Evolutionary conservation across 306 rosid species (phyloP).

Genomic region (Urtica urens): DNA sequence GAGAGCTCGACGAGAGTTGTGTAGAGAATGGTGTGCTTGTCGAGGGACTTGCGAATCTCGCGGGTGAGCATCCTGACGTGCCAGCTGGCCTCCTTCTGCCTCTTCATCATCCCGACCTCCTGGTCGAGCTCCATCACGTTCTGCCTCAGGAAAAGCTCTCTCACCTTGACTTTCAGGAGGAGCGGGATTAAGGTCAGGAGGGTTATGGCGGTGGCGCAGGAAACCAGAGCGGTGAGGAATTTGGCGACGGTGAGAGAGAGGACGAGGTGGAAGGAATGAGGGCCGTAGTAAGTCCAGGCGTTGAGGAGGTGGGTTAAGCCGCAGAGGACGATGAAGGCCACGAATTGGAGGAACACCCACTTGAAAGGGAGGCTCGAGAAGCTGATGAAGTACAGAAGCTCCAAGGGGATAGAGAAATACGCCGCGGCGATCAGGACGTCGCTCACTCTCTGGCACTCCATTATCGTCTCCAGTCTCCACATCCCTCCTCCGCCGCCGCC

Average conservation of each 20-base stretch:
- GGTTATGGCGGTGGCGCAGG: slow-evolving; percentile 70
- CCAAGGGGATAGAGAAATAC: slow-evolving; percentile 33
- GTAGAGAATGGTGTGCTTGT: slow-evolving; percentile 62
- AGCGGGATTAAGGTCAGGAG: slow-evolving; percentile 65
- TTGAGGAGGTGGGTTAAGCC: slow-evolving; percentile 36
- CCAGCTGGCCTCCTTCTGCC: slow-evolving; percentile 66
- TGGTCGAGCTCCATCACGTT: slow-evolving; percentile 64
- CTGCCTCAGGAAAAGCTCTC: slow-evolving; percentile 61
- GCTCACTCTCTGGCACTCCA: slow-evolving; percentile 30
- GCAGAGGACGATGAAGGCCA: slow-evolving; percentile 35
- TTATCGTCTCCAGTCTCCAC: slow-evolving; percentile 26
- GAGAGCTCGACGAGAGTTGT: slow-evolving; percentile 80
- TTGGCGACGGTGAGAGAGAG: slow-evolving; percentile 56
- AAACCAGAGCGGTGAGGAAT: slow-evolving; percentile 73
- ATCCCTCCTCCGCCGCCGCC: slow-evolving; percentile 46
- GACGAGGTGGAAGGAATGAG: slow-evolving; percentile 49
- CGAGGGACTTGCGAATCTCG: slow-evolving; percentile 64
- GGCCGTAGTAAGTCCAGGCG: slow-evolving; percentile 40
- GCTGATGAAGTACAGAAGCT: slow-evolving; percentile 32
- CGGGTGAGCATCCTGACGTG: slow-evolving; percentile 75
- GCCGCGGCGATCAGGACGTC: slow-evolving; percentile 34
- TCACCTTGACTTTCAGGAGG: slow-evolving; percentile 57
- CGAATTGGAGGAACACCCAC: slow-evolving; percentile 30
- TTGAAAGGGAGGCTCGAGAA: slow-evolving; percentile 33
- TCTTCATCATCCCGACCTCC: slow-evolving; percentile 80